phyloP scores from a whole-genome alignment of 257 asterid genomes.

The Primulina eburnea region DNA sequence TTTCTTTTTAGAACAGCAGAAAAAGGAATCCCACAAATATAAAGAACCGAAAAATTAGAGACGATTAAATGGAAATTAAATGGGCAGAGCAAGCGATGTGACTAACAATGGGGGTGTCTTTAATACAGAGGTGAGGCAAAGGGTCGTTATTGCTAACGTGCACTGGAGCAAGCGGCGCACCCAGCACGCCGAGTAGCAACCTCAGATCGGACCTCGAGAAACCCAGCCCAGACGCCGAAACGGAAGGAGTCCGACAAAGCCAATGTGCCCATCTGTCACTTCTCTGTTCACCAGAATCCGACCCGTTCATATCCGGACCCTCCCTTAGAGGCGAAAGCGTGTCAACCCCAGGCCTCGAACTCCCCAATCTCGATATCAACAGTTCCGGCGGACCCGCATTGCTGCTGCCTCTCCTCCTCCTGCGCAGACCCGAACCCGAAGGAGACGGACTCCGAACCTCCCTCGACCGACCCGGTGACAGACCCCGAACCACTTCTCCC shows the following conservation, averaged over 20 bases:
- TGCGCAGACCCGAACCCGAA: slow-evolving; percentile 35
- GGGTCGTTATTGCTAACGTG: slow-evolving; percentile 65
- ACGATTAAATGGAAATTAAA: not conserved
- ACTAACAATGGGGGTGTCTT: slow-evolving; percentile 61
- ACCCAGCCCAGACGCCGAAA: slow-evolving; percentile 42
- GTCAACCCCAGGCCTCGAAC: slow-evolving; percentile 45
- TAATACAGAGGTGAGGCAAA: slow-evolving; percentile 52
- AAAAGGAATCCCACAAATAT: not conserved
- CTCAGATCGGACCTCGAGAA: slow-evolving; percentile 69
- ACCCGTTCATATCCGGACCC: slow-evolving; percentile 63
- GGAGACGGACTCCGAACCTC: slow-evolving; percentile 40
- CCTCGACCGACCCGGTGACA: slow-evolving; percentile 49
- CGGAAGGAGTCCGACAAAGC: slow-evolving; percentile 54
- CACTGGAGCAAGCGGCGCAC: slow-evolving; percentile 82
- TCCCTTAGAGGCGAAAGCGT: slow-evolving; percentile 59
- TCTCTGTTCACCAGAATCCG: slow-evolving; percentile 43
- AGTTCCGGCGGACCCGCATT: slow-evolving; percentile 38
- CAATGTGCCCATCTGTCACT: slow-evolving; percentile 56
- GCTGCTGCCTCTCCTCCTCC: slow-evolving; percentile 35
- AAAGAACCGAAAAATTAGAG: not conserved
- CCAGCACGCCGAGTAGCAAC: slow-evolving; percentile 72
- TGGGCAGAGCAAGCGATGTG: not conserved
- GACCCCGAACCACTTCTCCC: slow-evolving; percentile 49
- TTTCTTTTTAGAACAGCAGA: not conserved
- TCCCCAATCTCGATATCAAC: slow-evolving; percentile 36